Conservation (phyloP, 441 rosid species). For the Gossypium davidsonii region DNA sequence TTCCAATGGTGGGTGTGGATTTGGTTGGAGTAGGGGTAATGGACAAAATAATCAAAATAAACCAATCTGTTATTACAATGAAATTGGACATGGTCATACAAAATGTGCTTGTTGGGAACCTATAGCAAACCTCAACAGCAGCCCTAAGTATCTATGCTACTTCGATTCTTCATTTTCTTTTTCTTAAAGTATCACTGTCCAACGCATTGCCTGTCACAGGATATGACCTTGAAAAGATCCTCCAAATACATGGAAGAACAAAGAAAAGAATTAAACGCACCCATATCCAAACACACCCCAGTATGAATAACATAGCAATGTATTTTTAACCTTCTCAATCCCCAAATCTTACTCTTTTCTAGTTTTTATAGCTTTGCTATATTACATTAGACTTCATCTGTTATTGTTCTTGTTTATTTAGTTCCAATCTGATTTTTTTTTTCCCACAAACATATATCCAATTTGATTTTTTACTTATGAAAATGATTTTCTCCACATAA, state of each 20-base stretch:
- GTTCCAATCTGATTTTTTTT: too few species aligned
- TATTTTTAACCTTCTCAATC: too few species aligned
- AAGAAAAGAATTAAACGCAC: too few species aligned
- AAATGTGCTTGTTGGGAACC: background rate
- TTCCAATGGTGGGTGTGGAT: background rate
- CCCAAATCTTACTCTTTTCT: too few species aligned
- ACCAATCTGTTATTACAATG: background rate
- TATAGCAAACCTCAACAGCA: background rate
- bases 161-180: background rate
- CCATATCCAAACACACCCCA: too few species aligned
- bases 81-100: background rate
- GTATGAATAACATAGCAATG: too few species aligned
- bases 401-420: too few species aligned
- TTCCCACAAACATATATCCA: too few species aligned
- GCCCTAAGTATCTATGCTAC: background rate
- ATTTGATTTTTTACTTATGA: background rate
- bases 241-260: too few species aligned
- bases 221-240: too few species aligned
- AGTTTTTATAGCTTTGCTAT: too few species aligned
- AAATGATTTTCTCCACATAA: background rate
- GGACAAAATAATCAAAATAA: background rate
- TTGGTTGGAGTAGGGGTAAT: background rate
- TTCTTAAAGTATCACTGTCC: background rate
- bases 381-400: too few species aligned
- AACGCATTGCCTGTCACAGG: background rate